A percentile compares a stretch with the other conserved stretches of the same genome.
These are phyloP conservation scores for Ophiocordyceps australis DNA, from an alignment of 2,329 filamentous ascomycete species.

Conservation along the genomic window DNA sequence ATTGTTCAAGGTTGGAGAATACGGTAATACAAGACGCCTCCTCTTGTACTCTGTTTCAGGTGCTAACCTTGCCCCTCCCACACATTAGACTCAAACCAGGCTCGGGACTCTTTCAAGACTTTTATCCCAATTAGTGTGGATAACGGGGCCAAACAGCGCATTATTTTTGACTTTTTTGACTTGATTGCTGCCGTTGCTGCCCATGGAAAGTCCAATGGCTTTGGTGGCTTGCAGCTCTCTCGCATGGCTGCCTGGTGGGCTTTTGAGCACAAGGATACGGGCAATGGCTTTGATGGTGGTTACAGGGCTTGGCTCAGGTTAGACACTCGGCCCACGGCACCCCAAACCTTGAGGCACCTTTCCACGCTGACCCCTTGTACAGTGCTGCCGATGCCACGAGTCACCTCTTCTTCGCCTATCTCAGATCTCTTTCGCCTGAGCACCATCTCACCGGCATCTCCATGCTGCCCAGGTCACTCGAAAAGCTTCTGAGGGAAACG, in stretches of 20 bases:
- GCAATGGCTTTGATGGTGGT: slow-evolving; percentile 84
- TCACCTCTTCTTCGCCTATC: slow-evolving; percentile 94
- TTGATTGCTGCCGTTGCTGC: slow-evolving; percentile 80
- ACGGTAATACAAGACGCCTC: slow-evolving; percentile 37
- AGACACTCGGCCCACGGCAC: slow-evolving; percentile 8
- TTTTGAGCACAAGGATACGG: slow-evolving; percentile 76
- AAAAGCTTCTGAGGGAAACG: slow-evolving; percentile 78
- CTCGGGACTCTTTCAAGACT: slow-evolving; percentile 83
- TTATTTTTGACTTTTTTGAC: slow-evolving; percentile 95
- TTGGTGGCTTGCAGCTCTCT: slow-evolving; percentile 85
- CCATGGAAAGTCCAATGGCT: slow-evolving; percentile 81
- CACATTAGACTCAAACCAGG: slow-evolving; percentile 90
- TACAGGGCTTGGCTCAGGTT: slow-evolving; percentile 79
- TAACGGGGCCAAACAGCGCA: slow-evolving; percentile 65
- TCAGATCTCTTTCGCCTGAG: slow-evolving; percentile 77
- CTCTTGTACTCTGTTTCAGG: no score
- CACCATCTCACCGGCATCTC: slow-evolving; percentile 63
- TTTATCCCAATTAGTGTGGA: slow-evolving; percentile 92
- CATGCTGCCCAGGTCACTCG: slow-evolving; percentile 72
- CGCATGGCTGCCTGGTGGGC: slow-evolving; percentile 97
- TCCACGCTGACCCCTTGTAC: slow-evolving; percentile 1
- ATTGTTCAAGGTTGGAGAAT: slow-evolving; percentile 84
- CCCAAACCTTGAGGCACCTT: neutral
- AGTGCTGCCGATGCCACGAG: slow-evolving; percentile 91
- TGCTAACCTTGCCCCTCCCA: slow-evolving; percentile 2